Base-by-base conservation (phyloP, 1,284 basidiomycete species). In the Ganoderma lingzhi region DNA sequence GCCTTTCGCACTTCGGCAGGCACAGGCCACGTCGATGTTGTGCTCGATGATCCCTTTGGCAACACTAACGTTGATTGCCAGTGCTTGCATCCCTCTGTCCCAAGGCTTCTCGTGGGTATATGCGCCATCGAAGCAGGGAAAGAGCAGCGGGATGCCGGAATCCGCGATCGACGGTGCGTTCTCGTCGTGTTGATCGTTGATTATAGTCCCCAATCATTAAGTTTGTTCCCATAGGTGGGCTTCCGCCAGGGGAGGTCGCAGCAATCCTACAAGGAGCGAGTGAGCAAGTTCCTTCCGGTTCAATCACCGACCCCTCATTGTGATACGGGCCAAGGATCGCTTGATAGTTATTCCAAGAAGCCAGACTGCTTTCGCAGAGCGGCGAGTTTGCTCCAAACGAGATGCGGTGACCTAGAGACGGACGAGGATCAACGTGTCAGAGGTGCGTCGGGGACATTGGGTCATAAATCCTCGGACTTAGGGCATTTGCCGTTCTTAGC, bases 361-460 rank as follows among this genome's bases (percentile, higher is more conserved):
- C 85, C 88, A 0, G 91, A 93, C 74, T 93, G 92, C 77, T 93
- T 93, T 78, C 86, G 85, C 45, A 81, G 79, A 45, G 87, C 85
- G 17, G 84, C 88, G 32, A 79, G 76, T 23, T 73, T 75, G 23
- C 85, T 92, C 56, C 84, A 82, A 44, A 72, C 80, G 30, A 84
- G 78, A 35, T 93, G 92, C 66, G 82, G 81, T 23, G 85, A 89
- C 51, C 82, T 90, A 12, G 88, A 90, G 51, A 84, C 88, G 81
- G 78, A 87, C 65, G 90, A 92, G 76, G 81, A 83, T 30, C 86
- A 86, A 69, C 84, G 91, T 67, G 84, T 93, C 41, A 82, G 83
- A 77, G 89, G 83, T 83, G 63, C 45, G 63, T 19, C 53, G 1
- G 15, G 10, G 28, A 48, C 39, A 53, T 17, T 35, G 6, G 28